These are phyloP conservation scores for Apiospora hydei DNA, from an alignment of 2,329 filamentous ascomycete species.

Conservation along the genomic window DNA sequence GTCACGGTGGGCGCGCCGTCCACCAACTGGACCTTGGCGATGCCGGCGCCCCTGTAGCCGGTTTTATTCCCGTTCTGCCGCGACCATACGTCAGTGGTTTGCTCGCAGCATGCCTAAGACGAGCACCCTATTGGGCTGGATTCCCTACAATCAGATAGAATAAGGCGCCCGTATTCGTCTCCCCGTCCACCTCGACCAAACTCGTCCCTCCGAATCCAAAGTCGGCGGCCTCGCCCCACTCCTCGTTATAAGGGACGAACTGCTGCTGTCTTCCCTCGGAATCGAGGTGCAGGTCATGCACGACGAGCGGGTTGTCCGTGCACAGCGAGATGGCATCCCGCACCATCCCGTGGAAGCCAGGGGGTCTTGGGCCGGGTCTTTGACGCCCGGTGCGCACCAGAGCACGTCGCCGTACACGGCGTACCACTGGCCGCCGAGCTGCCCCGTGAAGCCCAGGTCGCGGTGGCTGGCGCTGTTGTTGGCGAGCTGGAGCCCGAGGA, in stretches of 20 bases:
- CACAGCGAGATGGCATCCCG: conserved; percentile 45
- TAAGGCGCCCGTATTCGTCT: conserved; percentile 40
- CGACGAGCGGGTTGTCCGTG: conserved; percentile 45
- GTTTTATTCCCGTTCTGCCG: conserved; percentile 40
- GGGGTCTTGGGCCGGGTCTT: conserved; percentile 39
- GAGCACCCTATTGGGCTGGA: too few species aligned
- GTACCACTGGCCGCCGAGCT: conserved; percentile 47
- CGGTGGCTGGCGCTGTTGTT: conserved; percentile 45
- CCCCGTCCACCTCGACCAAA: conserved; percentile 44
- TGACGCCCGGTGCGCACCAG: conserved; percentile 46
- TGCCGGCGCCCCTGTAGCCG: conserved; percentile 46
- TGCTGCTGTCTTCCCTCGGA: conserved; percentile 43
- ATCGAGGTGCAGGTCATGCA: conserved; percentile 47
- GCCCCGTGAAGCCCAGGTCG: conserved; percentile 47
- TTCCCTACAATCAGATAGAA: conserved; percentile 47
- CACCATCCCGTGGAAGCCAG: conserved; percentile 50
- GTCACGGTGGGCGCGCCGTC: conserved; percentile 45
- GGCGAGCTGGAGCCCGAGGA: conserved; percentile 46
- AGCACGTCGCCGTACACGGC: conserved; percentile 47
- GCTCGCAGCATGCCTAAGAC: background rate
- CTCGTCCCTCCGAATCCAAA: conserved; percentile 50
- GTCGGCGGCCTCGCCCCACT: conserved; percentile 45
- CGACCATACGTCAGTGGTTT: fast-evolving
- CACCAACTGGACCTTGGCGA: conserved; percentile 45
- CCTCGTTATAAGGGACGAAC: conserved; percentile 45